These are phyloP conservation scores for Coprinopsis marcescibilis DNA, from an alignment of 768 basidiomycete species.

Conservation along the genomic window DNA sequence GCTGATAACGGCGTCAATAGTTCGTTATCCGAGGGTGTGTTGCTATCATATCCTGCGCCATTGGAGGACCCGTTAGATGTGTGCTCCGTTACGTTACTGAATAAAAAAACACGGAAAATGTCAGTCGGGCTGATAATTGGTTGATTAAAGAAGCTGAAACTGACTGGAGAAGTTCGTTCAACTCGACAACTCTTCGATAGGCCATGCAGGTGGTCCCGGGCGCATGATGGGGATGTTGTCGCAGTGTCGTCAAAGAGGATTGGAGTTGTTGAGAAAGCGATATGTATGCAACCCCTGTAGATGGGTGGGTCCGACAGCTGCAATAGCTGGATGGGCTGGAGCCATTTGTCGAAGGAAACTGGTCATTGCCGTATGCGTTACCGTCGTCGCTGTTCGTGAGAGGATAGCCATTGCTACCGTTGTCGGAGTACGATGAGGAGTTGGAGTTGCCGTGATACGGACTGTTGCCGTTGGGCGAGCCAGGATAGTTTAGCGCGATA, in stretches of 20 bases:
- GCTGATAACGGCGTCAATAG: constrained; percentile 49
- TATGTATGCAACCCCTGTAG: constrained; percentile 52
- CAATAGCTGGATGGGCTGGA: constrained; percentile 41
- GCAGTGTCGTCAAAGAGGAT: constrained; percentile 46
- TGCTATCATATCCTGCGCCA: constrained; percentile 46
- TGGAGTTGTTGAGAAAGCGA: constrained; percentile 61
- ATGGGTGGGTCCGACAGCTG: constrained; percentile 59
- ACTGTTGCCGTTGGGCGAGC: constrained; percentile 16
- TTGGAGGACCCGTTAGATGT: constrained; percentile 30
- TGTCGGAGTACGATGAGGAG: constrained; percentile 34
- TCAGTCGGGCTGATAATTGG: neutral
- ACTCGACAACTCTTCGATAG: constrained; percentile 53
- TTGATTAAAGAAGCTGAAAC: constrained; percentile 23
- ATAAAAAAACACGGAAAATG: constrained; percentile 4
- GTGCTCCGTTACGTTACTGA: constrained; percentile 44
- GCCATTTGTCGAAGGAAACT: constrained; percentile 26
- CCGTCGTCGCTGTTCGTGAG: constrained; percentile 36
- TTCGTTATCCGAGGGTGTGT: constrained; percentile 61
- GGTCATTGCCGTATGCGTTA: constrained; percentile 29
- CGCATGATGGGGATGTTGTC: constrained; percentile 57
- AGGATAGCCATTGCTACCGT: constrained; percentile 24
- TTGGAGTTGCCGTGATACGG: constrained; percentile 17
- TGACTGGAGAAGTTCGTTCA: constrained; percentile 62
- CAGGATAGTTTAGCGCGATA: constrained; percentile 18
- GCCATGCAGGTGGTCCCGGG: constrained; percentile 48